Evolutionary conservation across 768 basidiomycete species (phyloP).

Genomic region (Strobilomyces confusus): DNA sequence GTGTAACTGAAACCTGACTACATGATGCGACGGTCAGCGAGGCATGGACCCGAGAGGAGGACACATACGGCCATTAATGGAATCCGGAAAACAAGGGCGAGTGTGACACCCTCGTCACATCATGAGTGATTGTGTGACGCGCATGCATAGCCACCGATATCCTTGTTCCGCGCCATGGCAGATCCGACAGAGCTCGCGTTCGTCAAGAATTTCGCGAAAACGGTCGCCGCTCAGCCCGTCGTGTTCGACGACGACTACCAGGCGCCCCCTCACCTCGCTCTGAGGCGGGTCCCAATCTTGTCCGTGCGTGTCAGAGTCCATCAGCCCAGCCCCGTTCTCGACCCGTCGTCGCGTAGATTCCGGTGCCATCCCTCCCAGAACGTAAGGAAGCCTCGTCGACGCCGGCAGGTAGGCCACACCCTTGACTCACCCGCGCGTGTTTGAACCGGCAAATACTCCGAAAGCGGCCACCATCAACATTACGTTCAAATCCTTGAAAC

Average conservation of each 20-base stretch:
- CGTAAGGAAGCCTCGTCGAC: slow-evolving; percentile 37
- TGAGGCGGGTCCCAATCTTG: slow-evolving; percentile 68
- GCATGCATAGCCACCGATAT: slow-evolving; percentile 20
- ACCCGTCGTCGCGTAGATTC: slow-evolving; percentile 38
- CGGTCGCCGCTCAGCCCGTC: slow-evolving; percentile 63
- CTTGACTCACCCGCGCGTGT: slow-evolving; percentile 1
- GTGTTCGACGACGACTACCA: slow-evolving; percentile 73
- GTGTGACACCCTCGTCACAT: slow-evolving; percentile 23
- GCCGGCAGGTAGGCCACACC: slow-evolving; percentile 26
- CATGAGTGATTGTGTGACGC: slow-evolving; percentile 14
- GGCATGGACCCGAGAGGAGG: not conserved
- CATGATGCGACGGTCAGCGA: slow-evolving; percentile 11
- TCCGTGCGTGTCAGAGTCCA: slow-evolving; percentile 42
- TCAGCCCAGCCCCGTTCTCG: slow-evolving; percentile 1
- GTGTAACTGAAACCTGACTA: slow-evolving; percentile 66
- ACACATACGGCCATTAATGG: slow-evolving; percentile 38
- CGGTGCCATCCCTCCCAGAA: slow-evolving; percentile 58
- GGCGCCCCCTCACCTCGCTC: slow-evolving; percentile 58
- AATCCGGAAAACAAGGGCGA: slow-evolving; percentile 5
- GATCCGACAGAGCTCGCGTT: slow-evolving; percentile 61
- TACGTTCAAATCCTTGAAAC: slow-evolving; percentile 91
- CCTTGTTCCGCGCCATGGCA: slow-evolving; percentile 35
- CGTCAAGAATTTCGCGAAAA: slow-evolving; percentile 60
- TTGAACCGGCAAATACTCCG: slow-evolving; percentile 8
- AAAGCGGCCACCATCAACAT: slow-evolving; percentile 45